A percentile compares a stretch with the other conserved stretches of the same genome.
Evolutionary conservation across 1,139 yeast species (phyloP).

Genomic region (Saccharomyces pastorianus): DNA sequence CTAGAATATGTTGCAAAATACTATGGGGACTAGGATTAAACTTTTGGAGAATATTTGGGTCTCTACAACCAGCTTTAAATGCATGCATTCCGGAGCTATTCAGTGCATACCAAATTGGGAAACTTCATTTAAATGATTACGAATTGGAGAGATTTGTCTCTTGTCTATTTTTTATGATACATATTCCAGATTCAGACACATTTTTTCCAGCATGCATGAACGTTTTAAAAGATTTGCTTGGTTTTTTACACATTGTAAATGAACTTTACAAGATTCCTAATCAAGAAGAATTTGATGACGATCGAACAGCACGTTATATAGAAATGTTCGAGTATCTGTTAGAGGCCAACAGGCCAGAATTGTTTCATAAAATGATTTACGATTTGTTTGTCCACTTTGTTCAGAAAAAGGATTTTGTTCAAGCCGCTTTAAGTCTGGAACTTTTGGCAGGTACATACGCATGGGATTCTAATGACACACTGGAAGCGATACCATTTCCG

Average conservation of each 20-base stretch:
- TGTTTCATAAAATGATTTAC: constrained; percentile 68
- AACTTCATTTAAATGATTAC: constrained; percentile 18
- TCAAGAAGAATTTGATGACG: constrained; percentile 81
- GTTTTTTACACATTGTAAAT: constrained; percentile 57
- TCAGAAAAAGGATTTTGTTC: constrained; percentile 56
- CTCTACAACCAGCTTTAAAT: constrained; percentile 17
- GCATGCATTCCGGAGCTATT: constrained; percentile 23
- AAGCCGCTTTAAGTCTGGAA: constrained; percentile 77
- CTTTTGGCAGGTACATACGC: constrained; percentile 67
- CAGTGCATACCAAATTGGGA: constrained; percentile 24
- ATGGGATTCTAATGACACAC: constrained; percentile 58
- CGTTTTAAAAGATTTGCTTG: constrained; percentile 50
- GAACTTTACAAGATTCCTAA: constrained; percentile 69
- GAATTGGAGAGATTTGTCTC: constrained; percentile 20
- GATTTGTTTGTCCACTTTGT: constrained; percentile 64
- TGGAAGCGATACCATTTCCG: constrained; percentile 57
- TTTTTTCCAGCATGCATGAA: constrained; percentile 46
- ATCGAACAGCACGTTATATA: constrained; percentile 71
- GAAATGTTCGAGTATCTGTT: constrained; percentile 70
- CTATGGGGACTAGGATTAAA: constrained; percentile 50
- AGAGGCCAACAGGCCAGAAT: constrained; percentile 73
- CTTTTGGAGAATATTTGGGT: constrained; percentile 14
- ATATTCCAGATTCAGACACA: constrained; percentile 51
- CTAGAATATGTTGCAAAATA: constrained; percentile 56
- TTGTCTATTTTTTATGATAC: constrained; percentile 16